A percentile compares a stretch with the other conserved stretches of the same genome.
phyloP scores from a whole-genome alignment of 1,284 basidiomycete species.

The Sparassis latifolia region DNA sequence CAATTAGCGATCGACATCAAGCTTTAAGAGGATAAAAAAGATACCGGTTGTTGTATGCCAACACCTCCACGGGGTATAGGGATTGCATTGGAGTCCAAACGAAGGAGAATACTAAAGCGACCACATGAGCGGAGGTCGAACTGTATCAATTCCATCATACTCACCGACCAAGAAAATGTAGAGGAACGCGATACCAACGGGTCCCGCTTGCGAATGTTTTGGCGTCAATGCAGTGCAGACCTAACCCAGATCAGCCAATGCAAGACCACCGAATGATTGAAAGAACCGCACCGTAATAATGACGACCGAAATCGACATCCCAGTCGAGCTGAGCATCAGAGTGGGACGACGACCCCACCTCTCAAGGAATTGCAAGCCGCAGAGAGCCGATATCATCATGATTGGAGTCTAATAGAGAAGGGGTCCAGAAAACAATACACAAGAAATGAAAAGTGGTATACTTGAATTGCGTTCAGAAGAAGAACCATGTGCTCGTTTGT shows the following conservation, averaged over 20 bases:
- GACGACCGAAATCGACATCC: slow-evolving; percentile 16
- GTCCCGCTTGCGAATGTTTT: slow-evolving; percentile 12
- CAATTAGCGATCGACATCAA: neutral
- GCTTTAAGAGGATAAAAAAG: too few relatives aligned
- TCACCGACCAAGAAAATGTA: slow-evolving; percentile 18
- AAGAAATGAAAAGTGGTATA: neutral
- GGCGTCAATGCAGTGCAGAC: slow-evolving; percentile 16
- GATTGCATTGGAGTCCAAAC: slow-evolving; percentile 20
- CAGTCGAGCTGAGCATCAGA: slow-evolving; percentile 16
- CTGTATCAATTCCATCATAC: neutral
- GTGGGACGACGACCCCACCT: slow-evolving; percentile 14
- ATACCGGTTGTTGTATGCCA: slow-evolving; percentile 15
- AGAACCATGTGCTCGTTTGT: slow-evolving; percentile 18
- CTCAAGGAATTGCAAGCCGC: slow-evolving; percentile 15
- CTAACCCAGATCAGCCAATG: neutral
- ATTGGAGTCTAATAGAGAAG: slow-evolving; percentile 10
- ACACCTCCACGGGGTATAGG: slow-evolving; percentile 18
- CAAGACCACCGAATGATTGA: neutral
- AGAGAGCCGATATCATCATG: slow-evolving; percentile 18
- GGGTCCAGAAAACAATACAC: neutral
- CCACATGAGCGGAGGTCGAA: too few relatives aligned
- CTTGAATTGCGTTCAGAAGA: slow-evolving; percentile 17
- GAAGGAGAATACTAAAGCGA: slow-evolving; percentile 13
- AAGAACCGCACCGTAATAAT: slow-evolving; percentile 12
- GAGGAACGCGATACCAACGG: slow-evolving; percentile 17